Base-by-base conservation (phyloP, 257 asterid genomes). In the Solanum bulbocastanum region DNA sequence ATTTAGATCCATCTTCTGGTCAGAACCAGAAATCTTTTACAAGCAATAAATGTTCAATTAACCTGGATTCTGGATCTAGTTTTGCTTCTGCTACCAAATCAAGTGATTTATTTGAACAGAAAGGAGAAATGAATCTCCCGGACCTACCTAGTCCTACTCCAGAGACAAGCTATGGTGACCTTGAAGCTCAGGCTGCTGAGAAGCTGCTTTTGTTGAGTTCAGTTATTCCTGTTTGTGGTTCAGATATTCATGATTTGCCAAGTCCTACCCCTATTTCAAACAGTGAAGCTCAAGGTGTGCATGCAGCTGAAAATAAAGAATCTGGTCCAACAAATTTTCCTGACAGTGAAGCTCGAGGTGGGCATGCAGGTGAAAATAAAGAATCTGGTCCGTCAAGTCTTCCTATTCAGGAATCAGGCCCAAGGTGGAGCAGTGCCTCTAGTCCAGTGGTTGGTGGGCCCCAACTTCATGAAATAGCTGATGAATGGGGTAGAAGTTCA, bases 381-480 rank as follows among this genome's bases (percentile, higher is more conserved):
- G 93, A 86, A 83, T 60, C 94, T 8, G 90, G 66, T 73, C 88
- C 87, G 2, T 37, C 87, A 11, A 92, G 88, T 88, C 83, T 93
- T 83, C 87, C 95, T 20, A 35, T 88, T 86, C 91, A 89, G 37
- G 93, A 90, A 90, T 84, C 94, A 10, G 93, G 92, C 66, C 92
- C 90, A 46, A 89, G 88, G 90, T 93, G 95, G 96, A 90, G 86
- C 27, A 78, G 37, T 87, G 90, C 88, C 52, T 69, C 96, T 68
- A 84, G 83, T 86, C 88, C 90, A 16, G 94, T 83, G 30, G 91
- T 90, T 83, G 91, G 91, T 40, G 92, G 90, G 71, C 88, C 90
- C 36, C 96, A 92, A 87, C 89, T 94, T 56, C 93, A 92, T 15
- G 95, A 91, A 85, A 91, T 92, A 73, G 92, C 90, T 83, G 87